A percentile compares a stretch with the other conserved stretches of the same genome.
These are phyloP conservation scores for Clarireedia paspali DNA, from an alignment of 2,329 filamentous ascomycete species.

Conservation along the genomic window DNA sequence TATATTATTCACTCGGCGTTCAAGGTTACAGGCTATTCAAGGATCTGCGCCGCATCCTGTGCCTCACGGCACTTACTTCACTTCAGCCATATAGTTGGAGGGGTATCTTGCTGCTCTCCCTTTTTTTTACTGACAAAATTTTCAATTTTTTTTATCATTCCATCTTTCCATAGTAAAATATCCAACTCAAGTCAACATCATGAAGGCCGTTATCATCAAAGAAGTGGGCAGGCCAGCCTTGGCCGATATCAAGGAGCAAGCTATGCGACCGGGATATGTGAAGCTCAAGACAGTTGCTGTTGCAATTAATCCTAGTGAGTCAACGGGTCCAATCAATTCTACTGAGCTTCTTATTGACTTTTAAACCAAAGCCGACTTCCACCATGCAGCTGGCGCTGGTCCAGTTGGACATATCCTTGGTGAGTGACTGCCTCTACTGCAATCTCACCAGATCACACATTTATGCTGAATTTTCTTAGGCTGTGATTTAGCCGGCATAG, in stretches of 20 bases:
- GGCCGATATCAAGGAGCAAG: conserved; percentile 22
- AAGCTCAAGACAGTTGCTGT: not conserved
- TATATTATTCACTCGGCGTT: too few species aligned
- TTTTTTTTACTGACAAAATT: too few species aligned
- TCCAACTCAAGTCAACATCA: not conserved
- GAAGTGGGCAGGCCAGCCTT: conserved; percentile 18
- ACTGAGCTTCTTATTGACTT: too few species aligned
- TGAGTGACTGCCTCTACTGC: not conserved
- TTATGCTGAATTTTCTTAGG: not conserved
- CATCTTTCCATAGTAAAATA: too few species aligned
- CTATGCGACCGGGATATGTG: not conserved
- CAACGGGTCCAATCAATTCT: not conserved
- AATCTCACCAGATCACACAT: not conserved
- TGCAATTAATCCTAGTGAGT: not conserved
- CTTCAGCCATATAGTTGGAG: too few species aligned
- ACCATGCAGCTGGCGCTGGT: not conserved
- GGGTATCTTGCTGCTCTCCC: too few species aligned
- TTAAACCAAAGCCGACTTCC: not conserved
- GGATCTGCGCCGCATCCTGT: too few species aligned
- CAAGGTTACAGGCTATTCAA: too few species aligned
- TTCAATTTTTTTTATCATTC: too few species aligned
- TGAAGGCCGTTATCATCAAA: not conserved
- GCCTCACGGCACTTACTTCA: too few species aligned
- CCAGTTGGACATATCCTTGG: not conserved
- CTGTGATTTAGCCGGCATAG: conserved; percentile 9